Evolutionary conservation across 306 rosid genomes (phyloP), one percentile per base, ranked within the genome.

Genomic region (Lathyrus oleraceus): DNA sequence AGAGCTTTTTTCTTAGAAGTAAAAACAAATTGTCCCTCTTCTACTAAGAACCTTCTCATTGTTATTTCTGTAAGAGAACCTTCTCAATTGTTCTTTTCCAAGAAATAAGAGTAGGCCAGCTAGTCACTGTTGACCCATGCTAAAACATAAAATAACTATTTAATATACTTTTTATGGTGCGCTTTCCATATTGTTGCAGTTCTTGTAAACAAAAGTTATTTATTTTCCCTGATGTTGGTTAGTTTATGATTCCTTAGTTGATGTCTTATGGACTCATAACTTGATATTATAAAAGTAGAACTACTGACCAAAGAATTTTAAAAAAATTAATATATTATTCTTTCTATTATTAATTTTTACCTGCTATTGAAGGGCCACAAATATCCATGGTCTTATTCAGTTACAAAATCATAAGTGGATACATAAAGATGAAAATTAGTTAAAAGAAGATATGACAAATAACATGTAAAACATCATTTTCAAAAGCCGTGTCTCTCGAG

Each of bases 331-430:
- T 25, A 30, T 30, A 6, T 5, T 32, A 6, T 32, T 32, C 36
- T 32, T 4, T 32, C 36, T 32, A 5, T 32, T 32, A 32, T 32
- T 32, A 32, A 32, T 32, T 32, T 32, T 32, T 32, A 32, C 36
- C 36, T 32, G 36, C 7, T 32, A 32, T 32, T 32, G 36, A 32
- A 32, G 36, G 6, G 36, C 8, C 36, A 32, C 36, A 6, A 35
- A 35, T 35, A 35, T 35, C 9, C 35, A 13, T 49, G 28, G n/a
- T 51, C 13, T 51, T 14, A n/a, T 27, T 60, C 8, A 5, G 17
- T 59, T 53, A 63, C n/a, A 42, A 40, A 63, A 42, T 60, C 32
- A 38, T 23, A 35, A 40, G 54, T 70, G 57, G 30, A 62, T 73
- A 38, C 52, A 38, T 25, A 51, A 23, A 70, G 45, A 58, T 59